Evolutionary conservation across 345 rosid genomes (phyloP).

Genomic region (Triadica sebifera): DNA sequence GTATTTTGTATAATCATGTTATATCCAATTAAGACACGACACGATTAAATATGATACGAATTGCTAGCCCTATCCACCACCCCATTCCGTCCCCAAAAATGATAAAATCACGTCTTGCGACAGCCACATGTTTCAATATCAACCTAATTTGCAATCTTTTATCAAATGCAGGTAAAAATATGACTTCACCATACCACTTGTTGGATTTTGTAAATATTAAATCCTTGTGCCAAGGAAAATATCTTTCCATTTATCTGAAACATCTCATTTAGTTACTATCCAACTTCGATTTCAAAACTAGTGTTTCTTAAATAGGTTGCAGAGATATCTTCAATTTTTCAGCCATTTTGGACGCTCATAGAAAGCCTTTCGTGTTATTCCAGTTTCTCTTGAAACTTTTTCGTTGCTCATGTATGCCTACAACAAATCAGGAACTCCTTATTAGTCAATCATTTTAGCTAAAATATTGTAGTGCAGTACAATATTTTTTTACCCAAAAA

Average conservation of each 20-base stretch:
- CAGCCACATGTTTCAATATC: not conserved
- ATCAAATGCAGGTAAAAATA: not conserved
- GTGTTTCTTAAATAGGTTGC: conserved; percentile 58
- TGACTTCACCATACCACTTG: not conserved
- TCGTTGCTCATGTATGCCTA: conserved; percentile 55
- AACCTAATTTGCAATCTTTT: not conserved
- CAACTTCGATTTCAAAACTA: no score
- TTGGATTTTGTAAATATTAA: not conserved
- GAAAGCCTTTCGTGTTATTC: conserved; percentile 45
- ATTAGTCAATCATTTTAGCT: not conserved
- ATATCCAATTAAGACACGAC: no score
- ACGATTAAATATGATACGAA: no score
- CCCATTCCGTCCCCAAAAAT: no score
- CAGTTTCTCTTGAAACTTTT: conserved; percentile 54
- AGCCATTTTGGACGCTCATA: conserved; percentile 68
- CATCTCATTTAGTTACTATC: not conserved
- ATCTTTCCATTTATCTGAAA: not conserved
- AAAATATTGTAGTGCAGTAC: not conserved
- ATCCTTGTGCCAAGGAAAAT: not conserved
- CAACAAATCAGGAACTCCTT: not conserved
- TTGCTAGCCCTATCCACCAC: no score
- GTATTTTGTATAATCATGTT: no score
- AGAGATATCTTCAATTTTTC: conserved; percentile 64
- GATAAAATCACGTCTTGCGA: not conserved
- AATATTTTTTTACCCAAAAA: not conserved